phyloP scores from a whole-genome alignment of 108 stramenopile genomes.

The Cyclotella choctawhatcheeana region DNA sequence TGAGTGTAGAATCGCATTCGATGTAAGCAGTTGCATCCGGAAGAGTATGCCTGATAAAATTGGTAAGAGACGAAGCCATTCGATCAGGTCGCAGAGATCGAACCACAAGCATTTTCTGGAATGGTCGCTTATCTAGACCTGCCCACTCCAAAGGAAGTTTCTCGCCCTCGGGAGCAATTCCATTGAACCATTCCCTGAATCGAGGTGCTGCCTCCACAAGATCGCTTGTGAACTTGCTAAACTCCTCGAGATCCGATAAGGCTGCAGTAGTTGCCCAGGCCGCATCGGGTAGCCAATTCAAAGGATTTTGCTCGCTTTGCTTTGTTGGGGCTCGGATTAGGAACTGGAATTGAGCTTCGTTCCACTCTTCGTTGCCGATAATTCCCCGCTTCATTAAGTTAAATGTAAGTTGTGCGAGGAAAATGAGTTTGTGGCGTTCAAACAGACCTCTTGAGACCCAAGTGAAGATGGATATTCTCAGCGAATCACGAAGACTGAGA shows the following conservation, averaged over 20 bases:
- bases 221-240: slow-evolving; percentile 78
- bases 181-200: slow-evolving; percentile 93
- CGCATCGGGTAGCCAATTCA: slow-evolving; percentile 76
- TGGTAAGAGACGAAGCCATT: slow-evolving; percentile 75
- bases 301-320: slow-evolving; percentile 68
- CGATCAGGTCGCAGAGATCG: slow-evolving; percentile 89
- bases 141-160: slow-evolving; percentile 94
- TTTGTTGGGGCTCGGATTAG: slow-evolving; percentile 78
- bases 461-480: slow-evolving; percentile 89
- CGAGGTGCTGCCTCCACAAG: slow-evolving; percentile 89
- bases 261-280: slow-evolving; percentile 80
- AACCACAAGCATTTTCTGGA: slow-evolving; percentile 93
- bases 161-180: slow-evolving; percentile 84
- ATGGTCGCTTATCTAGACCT: slow-evolving; percentile 80
- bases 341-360: slow-evolving; percentile 85
- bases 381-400: slow-evolving; percentile 90
- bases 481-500: slow-evolving; percentile 68
- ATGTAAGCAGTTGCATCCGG: slow-evolving; percentile 82
- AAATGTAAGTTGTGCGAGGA: slow-evolving; percentile 89
- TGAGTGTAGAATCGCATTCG: slow-evolving; percentile 88
- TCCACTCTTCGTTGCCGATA: slow-evolving; percentile 71
- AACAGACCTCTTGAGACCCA: slow-evolving; percentile 93
- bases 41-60: slow-evolving; percentile 74
- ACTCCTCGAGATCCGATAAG: slow-evolving; percentile 83
- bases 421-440: slow-evolving; percentile 91